These are phyloP conservation scores for Barnettozyma wickerhamii DNA, from an alignment of 805 yeast genomes.

Conservation along the genomic window DNA sequence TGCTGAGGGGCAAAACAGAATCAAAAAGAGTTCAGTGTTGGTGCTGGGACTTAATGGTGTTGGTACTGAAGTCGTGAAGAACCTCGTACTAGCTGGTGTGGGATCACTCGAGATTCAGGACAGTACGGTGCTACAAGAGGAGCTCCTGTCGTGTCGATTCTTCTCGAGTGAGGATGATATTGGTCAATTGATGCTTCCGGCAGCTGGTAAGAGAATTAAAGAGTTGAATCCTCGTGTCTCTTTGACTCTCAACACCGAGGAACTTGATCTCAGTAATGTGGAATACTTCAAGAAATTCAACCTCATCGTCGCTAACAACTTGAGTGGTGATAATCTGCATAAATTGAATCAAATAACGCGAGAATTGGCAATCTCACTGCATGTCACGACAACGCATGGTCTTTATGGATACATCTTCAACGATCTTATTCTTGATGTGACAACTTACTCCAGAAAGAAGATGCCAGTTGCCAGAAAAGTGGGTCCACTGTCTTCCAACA, in stretches of 20 bases:
- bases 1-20: constrained; percentile 75
- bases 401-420: constrained; percentile 77
- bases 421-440: constrained; percentile 66
- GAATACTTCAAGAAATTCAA: constrained; percentile 53
- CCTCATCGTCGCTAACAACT: constrained; percentile 72
- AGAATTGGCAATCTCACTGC: constrained; percentile 54
- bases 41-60: constrained; percentile 71
- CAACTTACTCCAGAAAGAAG: constrained; percentile 48
- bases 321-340: constrained; percentile 36
- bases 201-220: constrained; percentile 51
- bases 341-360: constrained; percentile 56
- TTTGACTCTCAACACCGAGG: constrained; percentile 38
- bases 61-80: constrained; percentile 80
- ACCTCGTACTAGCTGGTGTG: constrained; percentile 82
- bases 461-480: constrained; percentile 44
- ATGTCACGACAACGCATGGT: constrained; percentile 68
- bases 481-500: constrained; percentile 43
- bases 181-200: constrained; percentile 52
- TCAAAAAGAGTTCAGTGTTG: constrained; percentile 68
- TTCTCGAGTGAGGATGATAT: constrained; percentile 54
- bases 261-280: constrained; percentile 17
- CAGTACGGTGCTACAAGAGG: constrained; percentile 44
- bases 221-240: constrained; percentile 80
- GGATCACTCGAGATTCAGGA: constrained; percentile 76
- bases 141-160: constrained; percentile 72